Percentiles rank a stretch among this genome's conserved stretches.
Evolutionary conservation across 345 rosid species (phyloP).

Genomic region (Gossypium bickii): DNA sequence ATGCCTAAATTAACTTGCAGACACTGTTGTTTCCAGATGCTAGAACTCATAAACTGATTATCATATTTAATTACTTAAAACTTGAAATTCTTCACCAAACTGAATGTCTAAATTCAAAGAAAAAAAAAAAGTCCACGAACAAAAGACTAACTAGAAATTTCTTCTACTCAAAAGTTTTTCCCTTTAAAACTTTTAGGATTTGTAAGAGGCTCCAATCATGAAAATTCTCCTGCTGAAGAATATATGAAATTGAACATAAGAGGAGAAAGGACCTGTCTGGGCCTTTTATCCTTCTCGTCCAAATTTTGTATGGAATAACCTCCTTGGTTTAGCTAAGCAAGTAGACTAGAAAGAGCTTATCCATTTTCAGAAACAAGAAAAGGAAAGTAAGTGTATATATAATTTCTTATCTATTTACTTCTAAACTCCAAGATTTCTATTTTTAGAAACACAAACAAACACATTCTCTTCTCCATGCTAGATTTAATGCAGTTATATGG

Average conservation of each 20-base stretch:
- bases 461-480: neutral
- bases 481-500: neutral
- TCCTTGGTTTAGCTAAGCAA: neutral
- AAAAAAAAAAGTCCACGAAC: neutral
- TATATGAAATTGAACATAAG: neutral
- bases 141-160: neutral
- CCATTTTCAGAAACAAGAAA: neutral
- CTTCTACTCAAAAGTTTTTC: neutral
- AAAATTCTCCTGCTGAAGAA: neutral
- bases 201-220: neutral
- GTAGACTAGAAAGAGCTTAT: neutral
- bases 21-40: neutral
- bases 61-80: neutral
- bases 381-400: neutral
- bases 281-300: neutral
- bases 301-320: neutral
- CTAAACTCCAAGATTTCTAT: neutral
- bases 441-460: neutral
- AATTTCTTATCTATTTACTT: neutral
- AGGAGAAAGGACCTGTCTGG: neutral
- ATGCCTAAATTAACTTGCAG: neutral
- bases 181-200: neutral
- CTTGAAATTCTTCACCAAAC: neutral
- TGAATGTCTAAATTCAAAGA: constrained; percentile 1
- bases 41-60: neutral